Evolutionary conservation across 2,329 filamentous ascomycete genomes (phyloP).

Genomic region (Annulohypoxylon truncatum): DNA sequence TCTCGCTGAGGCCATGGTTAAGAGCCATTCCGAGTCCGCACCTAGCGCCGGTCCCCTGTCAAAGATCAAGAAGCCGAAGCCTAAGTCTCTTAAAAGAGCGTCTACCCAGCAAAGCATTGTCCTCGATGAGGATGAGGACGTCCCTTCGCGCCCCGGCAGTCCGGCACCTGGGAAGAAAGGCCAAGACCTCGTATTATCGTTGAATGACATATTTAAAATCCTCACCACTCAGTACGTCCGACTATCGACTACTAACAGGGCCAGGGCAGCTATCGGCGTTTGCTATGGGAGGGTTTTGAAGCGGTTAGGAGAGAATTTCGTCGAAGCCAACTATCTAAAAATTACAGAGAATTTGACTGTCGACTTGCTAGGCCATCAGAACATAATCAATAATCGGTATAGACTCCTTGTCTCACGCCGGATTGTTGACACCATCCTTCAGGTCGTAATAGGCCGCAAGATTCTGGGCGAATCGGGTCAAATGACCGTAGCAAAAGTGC

Average conservation of each 20-base stretch:
- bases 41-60: conserved; percentile 59
- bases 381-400: conserved; percentile 86
- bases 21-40: conserved; percentile 77
- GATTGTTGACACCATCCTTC: conserved; percentile 84
- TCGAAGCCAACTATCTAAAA: conserved; percentile 83
- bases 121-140: conserved; percentile 79
- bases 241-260: conserved; percentile 80
- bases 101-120: conserved; percentile 70
- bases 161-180: conserved; percentile 77
- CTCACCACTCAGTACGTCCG: conserved; percentile 85
- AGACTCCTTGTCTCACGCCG: conserved; percentile 85
- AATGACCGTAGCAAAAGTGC: conserved; percentile 79
- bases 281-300: conserved; percentile 87
- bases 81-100: conserved; percentile 65
- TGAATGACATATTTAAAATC: conserved; percentile 81
- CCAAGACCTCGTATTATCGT: conserved; percentile 77
- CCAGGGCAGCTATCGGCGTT: conserved; percentile 83
- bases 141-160: conserved; percentile 74
- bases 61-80: conserved; percentile 74
- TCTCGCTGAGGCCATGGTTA: conserved; percentile 84
- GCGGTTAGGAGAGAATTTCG: conserved; percentile 81
- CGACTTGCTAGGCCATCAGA: conserved; percentile 81
- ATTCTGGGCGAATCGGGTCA: conserved; percentile 93
- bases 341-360: conserved; percentile 84
- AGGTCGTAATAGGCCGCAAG: conserved; percentile 82